A percentile compares a stretch with the other conserved stretches of the same genome.
Evolutionary conservation across 2,329 filamentous ascomycete genomes (phyloP).

Genomic region (Zasmidium citrigriseum): DNA sequence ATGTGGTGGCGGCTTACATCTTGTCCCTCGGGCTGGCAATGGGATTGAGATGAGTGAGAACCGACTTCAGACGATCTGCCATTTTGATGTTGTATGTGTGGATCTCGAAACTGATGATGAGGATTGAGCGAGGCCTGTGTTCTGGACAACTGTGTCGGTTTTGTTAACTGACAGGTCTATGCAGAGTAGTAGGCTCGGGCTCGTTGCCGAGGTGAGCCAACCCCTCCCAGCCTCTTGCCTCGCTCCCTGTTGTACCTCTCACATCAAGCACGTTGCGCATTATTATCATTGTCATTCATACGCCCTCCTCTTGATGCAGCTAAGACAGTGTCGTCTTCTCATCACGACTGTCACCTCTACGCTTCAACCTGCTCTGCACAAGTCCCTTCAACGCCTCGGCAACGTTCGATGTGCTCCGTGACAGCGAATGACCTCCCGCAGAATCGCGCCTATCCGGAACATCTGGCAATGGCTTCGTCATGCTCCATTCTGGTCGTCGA

Average conservation of each 20-base stretch:
- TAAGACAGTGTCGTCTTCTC: not conserved
- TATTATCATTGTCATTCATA: not conserved
- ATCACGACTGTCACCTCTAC: not conserved
- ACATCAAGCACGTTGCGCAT: not conserved
- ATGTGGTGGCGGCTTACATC: slow-evolving; percentile 11
- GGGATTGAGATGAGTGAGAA: slow-evolving; percentile 17
- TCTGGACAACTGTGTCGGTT: too few relatives aligned
- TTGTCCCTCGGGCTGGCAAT: slow-evolving; percentile 18
- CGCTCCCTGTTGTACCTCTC: not conserved
- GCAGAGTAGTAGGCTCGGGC: not conserved
- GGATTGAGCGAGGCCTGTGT: too few relatives aligned
- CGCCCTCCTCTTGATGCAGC: not conserved
- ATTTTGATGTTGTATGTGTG: not conserved
- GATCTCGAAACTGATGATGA: too few relatives aligned
- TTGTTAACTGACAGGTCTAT: not conserved
- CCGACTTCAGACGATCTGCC: slow-evolving; percentile 14
- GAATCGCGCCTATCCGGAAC: not conserved
- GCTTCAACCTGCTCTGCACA: not conserved
- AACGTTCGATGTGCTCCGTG: not conserved
- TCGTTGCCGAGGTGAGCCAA: not conserved
- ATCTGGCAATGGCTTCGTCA: slow-evolving; percentile 5
- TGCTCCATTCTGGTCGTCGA: slow-evolving; percentile 6
- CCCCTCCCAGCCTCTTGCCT: not conserved
- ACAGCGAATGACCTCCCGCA: not conserved
- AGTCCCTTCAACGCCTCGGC: not conserved